These are phyloP conservation scores for Aristolochia fimbriata DNA, from an alignment of 164 flowering plant species.

Conservation along the genomic window DNA sequence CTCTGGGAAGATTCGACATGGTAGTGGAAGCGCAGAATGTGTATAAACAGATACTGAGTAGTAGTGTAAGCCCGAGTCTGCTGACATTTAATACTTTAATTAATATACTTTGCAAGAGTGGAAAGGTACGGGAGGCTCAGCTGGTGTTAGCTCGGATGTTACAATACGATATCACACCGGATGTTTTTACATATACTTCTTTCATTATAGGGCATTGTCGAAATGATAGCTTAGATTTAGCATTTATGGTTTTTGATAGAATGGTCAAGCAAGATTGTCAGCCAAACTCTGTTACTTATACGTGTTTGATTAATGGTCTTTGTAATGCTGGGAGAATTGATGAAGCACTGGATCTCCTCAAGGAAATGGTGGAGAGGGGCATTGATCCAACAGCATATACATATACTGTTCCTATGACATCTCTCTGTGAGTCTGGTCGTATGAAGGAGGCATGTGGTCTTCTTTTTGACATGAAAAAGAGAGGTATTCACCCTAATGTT, in stretches of 20 bases:
- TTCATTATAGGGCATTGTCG: conserved; percentile 74
- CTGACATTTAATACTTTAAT: conserved; percentile 64
- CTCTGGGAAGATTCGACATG: conserved; percentile 60
- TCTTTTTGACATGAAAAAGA: conserved; percentile 39
- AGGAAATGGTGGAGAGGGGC: conserved; percentile 53
- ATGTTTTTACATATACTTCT: conserved; percentile 63
- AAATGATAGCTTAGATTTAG: conserved; percentile 39
- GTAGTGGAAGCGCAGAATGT: conserved; percentile 33
- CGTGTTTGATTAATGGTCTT: conserved; percentile 60
- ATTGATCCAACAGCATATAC: conserved; percentile 63
- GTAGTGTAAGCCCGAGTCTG: conserved; percentile 46
- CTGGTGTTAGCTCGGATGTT: conserved; percentile 35
- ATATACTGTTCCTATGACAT: conserved; percentile 50
- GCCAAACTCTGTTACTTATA: conserved; percentile 61
- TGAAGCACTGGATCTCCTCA: conserved; percentile 55
- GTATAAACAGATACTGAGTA: conserved; percentile 34
- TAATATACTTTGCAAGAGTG: conserved; percentile 61
- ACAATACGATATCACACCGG: conserved; percentile 41
- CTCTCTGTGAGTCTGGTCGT: conserved; percentile 43
- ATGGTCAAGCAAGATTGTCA: conserved; percentile 57
- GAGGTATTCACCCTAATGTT: conserved; percentile 53
- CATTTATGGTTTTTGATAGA: conserved; percentile 39
- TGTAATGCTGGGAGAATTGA: conserved; percentile 52
- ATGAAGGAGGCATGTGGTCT: conserved; percentile 43
- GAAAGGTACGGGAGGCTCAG: conserved; percentile 54